These are phyloP conservation scores for Dioscorea zingiberensis DNA, from an alignment of 106 monocot genomes.

Conservation along the genomic window DNA sequence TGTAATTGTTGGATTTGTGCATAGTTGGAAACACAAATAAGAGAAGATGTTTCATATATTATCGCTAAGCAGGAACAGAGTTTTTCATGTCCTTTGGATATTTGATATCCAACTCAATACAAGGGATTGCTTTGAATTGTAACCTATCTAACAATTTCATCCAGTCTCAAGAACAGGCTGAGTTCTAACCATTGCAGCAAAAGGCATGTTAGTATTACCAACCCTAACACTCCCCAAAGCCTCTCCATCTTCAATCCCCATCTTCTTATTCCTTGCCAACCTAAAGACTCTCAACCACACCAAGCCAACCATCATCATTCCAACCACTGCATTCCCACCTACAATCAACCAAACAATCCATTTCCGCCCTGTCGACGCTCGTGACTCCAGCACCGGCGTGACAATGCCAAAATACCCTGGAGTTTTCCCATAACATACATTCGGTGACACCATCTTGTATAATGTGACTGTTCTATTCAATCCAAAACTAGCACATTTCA, in stretches of 20 bases:
- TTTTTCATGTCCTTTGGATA: no score
- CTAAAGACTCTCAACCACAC: neutral
- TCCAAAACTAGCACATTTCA: slow-evolving; percentile 22
- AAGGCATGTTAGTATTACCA: slow-evolving; percentile 35
- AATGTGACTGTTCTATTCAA: slow-evolving; percentile 1
- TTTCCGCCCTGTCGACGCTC: neutral
- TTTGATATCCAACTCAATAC: no score
- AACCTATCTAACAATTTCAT: no score
- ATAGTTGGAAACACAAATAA: no score
- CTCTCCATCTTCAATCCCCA: slow-evolving; percentile 28
- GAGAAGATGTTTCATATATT: no score
- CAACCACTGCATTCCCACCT: slow-evolving; percentile 4
- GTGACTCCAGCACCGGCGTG: neutral
- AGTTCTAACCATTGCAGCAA: slow-evolving; percentile 37
- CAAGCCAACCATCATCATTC: slow-evolving; percentile 10
- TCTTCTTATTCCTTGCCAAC: slow-evolving; percentile 14
- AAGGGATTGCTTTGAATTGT: neutral
- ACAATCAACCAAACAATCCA: slow-evolving; percentile 12
- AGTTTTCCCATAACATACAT: slow-evolving; percentile 9
- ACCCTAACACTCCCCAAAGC: slow-evolving; percentile 22
- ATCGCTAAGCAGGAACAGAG: no score
- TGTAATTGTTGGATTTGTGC: no score
- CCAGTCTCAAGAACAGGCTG: slow-evolving; percentile 24
- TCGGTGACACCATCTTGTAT: neutral
- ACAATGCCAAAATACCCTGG: slow-evolving; percentile 32